Base-by-base conservation (phyloP, 2,329 filamentous ascomycete genomes). In the Aspergillus fructus region DNA sequence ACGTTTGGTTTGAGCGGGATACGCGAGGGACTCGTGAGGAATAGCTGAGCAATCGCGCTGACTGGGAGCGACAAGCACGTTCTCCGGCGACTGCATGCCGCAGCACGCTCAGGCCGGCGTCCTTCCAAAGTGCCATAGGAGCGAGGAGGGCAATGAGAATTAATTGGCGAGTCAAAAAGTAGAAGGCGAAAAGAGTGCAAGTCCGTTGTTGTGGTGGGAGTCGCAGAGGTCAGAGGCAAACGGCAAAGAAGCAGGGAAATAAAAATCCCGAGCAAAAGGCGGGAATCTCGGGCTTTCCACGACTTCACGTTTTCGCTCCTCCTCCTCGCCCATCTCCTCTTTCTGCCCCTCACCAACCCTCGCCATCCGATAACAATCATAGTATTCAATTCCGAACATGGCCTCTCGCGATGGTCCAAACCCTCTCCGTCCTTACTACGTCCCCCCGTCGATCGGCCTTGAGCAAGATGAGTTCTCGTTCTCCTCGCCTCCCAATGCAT, bases 401-500 rank as follows among this genome's bases (percentile, higher is more conserved):
- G 73, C 78, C 62, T 75, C 76, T 60, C 71, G 76, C 71, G 80
- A 85, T 66, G 79, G 77, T 57, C 78, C 81, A 46, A 86, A 86
- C 72, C 84, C 84, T 47, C 74, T 86, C 58, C 77, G 84, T 57
- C 84, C 84, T 9, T 86, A 86, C 65, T 86, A 86, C 67, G 77
- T 82, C 60, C 87, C 87, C 39, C 86, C 87, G 3, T 85, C 86
- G 5, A 86, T 89, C 59, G 86, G 87, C 37, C 77, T 84, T 33
- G 79, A 83, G 48, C 76, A 79, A 53, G 58, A 74, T 64, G 71
- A 79, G 27, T 30, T 30, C 55, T 66, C 72, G 57, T 66, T 71
- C 46, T 59, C 71, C 55, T 49, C 67, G 59, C 67, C 71, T 65
- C 63, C 72, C 51, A 60, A 73, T 57, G 67, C 78, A 48, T 74